These are phyloP conservation scores for Mitragyna speciosa DNA, from an alignment of 257 asterid species.

Conservation along the genomic window DNA sequence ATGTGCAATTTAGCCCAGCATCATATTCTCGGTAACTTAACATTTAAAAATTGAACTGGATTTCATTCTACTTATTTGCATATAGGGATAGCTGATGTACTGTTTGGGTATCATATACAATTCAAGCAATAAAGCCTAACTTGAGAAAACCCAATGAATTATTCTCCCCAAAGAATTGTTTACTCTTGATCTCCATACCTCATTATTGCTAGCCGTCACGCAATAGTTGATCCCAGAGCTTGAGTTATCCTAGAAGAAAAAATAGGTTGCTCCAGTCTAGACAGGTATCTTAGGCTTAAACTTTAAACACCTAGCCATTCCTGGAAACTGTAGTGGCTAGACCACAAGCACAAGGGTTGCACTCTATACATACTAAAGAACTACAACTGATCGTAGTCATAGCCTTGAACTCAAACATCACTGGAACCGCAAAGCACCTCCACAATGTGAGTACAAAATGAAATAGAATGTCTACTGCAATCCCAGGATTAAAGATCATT, in stretches of 20 bases:
- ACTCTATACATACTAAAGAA: neutral
- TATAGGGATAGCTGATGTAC: neutral
- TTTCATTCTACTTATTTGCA: neutral
- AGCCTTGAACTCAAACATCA: neutral
- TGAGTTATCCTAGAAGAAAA: neutral
- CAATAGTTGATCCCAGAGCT: neutral
- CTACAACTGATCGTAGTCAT: neutral
- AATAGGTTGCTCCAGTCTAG: neutral
- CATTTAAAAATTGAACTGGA: neutral
- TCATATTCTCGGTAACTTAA: neutral
- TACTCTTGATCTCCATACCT: neutral
- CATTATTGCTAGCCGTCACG: neutral
- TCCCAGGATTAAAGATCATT: neutral
- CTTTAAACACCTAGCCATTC: neutral
- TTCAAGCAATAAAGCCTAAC: neutral
- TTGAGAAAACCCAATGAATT: neutral
- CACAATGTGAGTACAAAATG: neutral
- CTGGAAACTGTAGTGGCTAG: neutral
- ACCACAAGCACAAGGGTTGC: neutral
- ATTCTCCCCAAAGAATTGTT: neutral
- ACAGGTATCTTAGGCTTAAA: neutral
- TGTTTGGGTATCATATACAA: neutral
- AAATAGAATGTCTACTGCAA: neutral
- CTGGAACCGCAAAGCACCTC: neutral
- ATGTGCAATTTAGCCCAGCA: neutral